Evolutionary conservation across 768 basidiomycete genomes (phyloP), one percentile per base, ranked within the genome.

Genomic region (Rhodosporidiobolus odoratus): DNA sequence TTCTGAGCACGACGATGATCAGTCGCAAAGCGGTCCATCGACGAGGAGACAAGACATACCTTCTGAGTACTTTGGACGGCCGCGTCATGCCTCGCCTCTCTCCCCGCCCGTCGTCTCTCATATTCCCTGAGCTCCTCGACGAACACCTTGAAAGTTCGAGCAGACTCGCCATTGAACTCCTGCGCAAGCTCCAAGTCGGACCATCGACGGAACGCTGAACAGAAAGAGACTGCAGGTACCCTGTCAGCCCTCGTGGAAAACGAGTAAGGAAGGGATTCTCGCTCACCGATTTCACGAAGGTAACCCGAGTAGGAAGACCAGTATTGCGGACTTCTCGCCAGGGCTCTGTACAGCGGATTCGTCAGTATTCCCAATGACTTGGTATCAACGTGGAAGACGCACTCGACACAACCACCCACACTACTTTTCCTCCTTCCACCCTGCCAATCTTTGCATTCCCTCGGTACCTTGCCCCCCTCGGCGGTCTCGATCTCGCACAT

Each of bases 381-480:
- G 4, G 21, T 13, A 59, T 23, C 3, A 23, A 30, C 3, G 43
- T 21, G 13, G 34, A 5, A 38, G 4, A 60, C 59, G 25, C 30
- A 60, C 59, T 47, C 59, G 59, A 60, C 43, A 25, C 59, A 60
- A 15, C 13, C 23, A 8, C 32, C 45, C 13, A n/a, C 32, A 15
- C 2, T 47, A 17, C 30, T 45, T 23, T 45, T 21, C 43, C 43
- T 60, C 45, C 16, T 60, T 32, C 41, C 59, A 2, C 32, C 13
- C 43, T 60, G 41, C 59, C 59, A 60, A 23, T 60, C 59, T 25
- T 30, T 23, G 30, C 59, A 60, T n/a, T 60, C 59, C 59, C 45
- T 60, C 30, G 59, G 59, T 19, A 60, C 30, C 45, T 25, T 60
- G 17, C 30, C 41, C 15, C 41, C 58, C 30, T 23, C 32, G 27